These are phyloP conservation scores for Peterozyma toletana DNA, from an alignment of 805 yeast species.

Conservation along the genomic window DNA sequence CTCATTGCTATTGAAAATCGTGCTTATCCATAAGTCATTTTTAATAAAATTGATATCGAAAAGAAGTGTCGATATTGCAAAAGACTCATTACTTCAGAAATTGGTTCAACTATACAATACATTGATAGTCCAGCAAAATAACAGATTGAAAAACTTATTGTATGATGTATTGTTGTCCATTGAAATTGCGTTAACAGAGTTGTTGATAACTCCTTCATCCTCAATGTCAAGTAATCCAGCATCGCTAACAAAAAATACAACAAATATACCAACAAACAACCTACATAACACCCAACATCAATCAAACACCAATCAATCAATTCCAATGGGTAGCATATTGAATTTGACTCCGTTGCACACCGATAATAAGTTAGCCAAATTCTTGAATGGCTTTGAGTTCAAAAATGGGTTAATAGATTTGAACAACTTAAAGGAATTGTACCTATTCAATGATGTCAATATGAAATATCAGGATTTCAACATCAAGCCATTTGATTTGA, in stretches of 20 bases:
- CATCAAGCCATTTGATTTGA: conserved; percentile 45
- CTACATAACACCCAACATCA: neutral
- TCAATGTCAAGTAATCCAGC: conserved; percentile 10
- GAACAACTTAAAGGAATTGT: conserved; percentile 6
- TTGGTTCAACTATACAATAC: conserved; percentile 39
- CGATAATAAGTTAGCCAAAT: conserved; percentile 1
- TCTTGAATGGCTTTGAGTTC: conserved; percentile 5
- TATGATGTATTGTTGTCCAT: conserved; percentile 53
- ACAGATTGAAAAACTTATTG: conserved; percentile 45
- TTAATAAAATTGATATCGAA: conserved; percentile 38
- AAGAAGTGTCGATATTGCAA: conserved; percentile 29
- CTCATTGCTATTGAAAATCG: conserved; percentile 42
- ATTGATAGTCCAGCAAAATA: conserved; percentile 32
- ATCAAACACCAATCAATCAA: neutral
- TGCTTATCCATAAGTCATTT: conserved; percentile 49
- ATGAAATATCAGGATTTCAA: conserved; percentile 27
- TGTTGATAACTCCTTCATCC: conserved; percentile 5
- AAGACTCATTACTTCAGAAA: conserved; percentile 39
- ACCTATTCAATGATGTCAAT: conserved; percentile 17
- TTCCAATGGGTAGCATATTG: conserved; percentile 1
- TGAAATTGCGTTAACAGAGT: conserved; percentile 29
- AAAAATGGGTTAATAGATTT: conserved; percentile 9
- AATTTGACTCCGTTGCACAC: conserved; percentile 5
- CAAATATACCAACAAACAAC: neutral
- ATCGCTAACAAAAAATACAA: conserved; percentile 16